Conservation (phyloP, 2,329 filamentous ascomycete species). For the Claviceps digitariae region DNA sequence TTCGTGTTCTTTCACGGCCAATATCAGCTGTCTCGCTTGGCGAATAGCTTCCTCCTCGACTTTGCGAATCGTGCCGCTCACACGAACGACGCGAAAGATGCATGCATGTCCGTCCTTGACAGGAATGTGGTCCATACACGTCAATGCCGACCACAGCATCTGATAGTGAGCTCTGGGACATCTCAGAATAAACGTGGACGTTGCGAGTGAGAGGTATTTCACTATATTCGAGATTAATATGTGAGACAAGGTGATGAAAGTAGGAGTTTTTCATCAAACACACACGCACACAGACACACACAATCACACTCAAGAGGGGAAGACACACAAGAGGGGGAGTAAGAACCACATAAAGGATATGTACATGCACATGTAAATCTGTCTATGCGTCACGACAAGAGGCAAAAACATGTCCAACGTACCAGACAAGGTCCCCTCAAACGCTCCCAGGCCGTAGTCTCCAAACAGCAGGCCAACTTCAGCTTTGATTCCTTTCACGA, state of each 20-base stretch:
- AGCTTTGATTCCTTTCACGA: constrained; percentile 57
- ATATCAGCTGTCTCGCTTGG: constrained; percentile 57
- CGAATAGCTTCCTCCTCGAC: constrained; percentile 80
- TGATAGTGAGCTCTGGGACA: constrained; percentile 72
- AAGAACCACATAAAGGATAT: neutral
- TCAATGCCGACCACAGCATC: constrained; percentile 80
- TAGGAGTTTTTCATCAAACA: no score
- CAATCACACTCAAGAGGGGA: no score
- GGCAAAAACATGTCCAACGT: constrained; percentile 8
- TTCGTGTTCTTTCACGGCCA: constrained; percentile 45
- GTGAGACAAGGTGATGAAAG: neutral
- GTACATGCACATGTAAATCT: neutral
- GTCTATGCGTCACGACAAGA: neutral
- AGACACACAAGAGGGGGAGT: no score
- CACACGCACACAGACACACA: no score
- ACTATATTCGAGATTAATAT: constrained; percentile 34
- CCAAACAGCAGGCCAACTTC: constrained; percentile 66
- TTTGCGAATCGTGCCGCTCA: constrained; percentile 88
- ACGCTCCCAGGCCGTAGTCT: constrained; percentile 71
- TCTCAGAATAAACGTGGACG: constrained; percentile 82
- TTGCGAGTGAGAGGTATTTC: constrained; percentile 86
- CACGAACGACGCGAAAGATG: constrained; percentile 70
- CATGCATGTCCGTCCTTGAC: constrained; percentile 48
- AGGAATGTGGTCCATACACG: constrained; percentile 61
- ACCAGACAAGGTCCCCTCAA: constrained; percentile 58